Conservation (phyloP, 1,284 basidiomycete genomes). For the Boletellus deceptivus region DNA sequence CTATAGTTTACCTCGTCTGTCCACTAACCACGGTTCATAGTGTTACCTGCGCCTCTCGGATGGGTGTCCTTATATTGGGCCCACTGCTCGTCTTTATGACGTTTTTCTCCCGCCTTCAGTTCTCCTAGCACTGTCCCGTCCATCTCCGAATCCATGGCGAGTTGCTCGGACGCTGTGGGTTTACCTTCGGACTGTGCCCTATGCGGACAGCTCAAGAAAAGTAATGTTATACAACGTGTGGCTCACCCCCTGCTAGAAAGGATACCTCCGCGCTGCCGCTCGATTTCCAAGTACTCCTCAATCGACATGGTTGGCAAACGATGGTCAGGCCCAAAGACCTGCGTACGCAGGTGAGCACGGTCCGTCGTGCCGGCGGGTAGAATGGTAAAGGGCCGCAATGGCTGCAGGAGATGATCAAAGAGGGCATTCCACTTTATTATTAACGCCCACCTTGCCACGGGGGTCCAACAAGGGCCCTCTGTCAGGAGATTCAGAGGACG, state of each 20-base stretch:
- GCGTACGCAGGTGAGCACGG: slow-evolving; percentile 67
- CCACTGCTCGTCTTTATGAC: slow-evolving; percentile 86
- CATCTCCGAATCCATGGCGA: slow-evolving; percentile 76
- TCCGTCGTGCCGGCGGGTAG: slow-evolving; percentile 70
- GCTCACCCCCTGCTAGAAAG: slow-evolving; percentile 84
- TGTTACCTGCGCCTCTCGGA: slow-evolving; percentile 86
- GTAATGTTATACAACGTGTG: neutral
- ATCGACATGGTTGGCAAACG: slow-evolving; percentile 94
- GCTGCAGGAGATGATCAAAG: slow-evolving; percentile 41
- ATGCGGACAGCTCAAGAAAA: slow-evolving; percentile 10
- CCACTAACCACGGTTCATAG: slow-evolving; percentile 85
- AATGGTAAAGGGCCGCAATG: slow-evolving; percentile 86
- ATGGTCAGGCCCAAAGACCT: slow-evolving; percentile 88
- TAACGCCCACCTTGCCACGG: slow-evolving; percentile 61
- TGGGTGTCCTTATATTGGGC: slow-evolving; percentile 79
- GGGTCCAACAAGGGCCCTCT: slow-evolving; percentile 71
- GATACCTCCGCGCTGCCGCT: slow-evolving; percentile 81
- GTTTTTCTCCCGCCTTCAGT: slow-evolving; percentile 72
- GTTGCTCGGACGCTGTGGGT: slow-evolving; percentile 75
- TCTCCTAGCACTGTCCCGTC: slow-evolving; percentile 76
- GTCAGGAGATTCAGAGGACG: slow-evolving; percentile 43
- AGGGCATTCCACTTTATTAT: neutral
- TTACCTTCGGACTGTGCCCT: slow-evolving; percentile 69
- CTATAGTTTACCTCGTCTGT: slow-evolving; percentile 6
- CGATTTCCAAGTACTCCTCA: slow-evolving; percentile 92